These are phyloP conservation scores for Phytophthora capsici DNA, from an alignment of 352 stramenopile genomes.

Conservation along the genomic window DNA sequence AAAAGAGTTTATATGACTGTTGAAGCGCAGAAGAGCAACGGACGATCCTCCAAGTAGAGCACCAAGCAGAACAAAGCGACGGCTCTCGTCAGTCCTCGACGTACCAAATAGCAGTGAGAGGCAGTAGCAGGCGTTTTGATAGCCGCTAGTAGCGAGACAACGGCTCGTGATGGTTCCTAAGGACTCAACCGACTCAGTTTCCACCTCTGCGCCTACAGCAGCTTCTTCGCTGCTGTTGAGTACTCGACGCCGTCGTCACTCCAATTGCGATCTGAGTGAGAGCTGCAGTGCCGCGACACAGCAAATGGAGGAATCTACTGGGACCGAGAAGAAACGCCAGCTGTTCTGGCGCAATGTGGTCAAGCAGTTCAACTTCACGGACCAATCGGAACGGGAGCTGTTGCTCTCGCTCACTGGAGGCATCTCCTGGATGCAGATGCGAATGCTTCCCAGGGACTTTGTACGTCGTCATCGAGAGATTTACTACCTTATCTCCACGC, in stretches of 20 bases:
- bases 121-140: conserved; percentile 8
- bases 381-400: conserved; percentile 63
- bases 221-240: background rate
- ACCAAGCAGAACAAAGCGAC: conserved; percentile 2
- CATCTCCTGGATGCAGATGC: conserved; percentile 72
- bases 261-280: conserved; percentile 35
- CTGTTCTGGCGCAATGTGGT: conserved; percentile 84
- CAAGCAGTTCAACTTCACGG: conserved; percentile 81
- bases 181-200: conserved; percentile 12
- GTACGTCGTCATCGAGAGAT: conserved; percentile 78
- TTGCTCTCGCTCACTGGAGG: conserved; percentile 72
- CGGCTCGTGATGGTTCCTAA: conserved; percentile 27
- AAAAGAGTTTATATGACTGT: conserved; percentile 16
- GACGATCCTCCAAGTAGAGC: conserved; percentile 1
- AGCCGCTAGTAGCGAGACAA: conserved; percentile 2
- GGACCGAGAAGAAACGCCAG: conserved; percentile 47
- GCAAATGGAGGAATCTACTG: conserved; percentile 6
- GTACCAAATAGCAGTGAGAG: conserved; percentile 6
- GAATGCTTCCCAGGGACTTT: conserved; percentile 54
- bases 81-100: conserved; percentile 10
- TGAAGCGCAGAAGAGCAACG: conserved; percentile 21
- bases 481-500: conserved; percentile 73
- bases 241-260: conserved; percentile 17
- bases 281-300: conserved; percentile 13
- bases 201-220: background rate